Conservation (phyloP, 768 basidiomycete genomes). For the Termitomyces sp. region DNA sequence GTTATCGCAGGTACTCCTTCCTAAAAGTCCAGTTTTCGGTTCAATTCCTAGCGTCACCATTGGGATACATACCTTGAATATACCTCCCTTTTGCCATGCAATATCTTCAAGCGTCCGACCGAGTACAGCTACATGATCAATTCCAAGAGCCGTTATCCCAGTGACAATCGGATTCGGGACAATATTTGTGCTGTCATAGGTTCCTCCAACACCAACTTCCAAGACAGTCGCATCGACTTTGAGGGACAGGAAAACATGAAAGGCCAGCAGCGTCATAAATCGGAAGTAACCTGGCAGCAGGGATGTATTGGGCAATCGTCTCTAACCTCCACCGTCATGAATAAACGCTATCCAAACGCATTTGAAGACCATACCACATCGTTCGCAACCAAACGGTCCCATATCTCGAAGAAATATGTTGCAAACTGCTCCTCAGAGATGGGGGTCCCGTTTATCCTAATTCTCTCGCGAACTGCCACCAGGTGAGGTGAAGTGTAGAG, state of each 20-base stretch:
- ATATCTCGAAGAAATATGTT: slow-evolving; percentile 92
- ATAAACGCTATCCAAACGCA: not conserved
- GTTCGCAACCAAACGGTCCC: slow-evolving; percentile 74
- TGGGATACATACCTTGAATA: slow-evolving; percentile 67
- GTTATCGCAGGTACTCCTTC: slow-evolving; percentile 81
- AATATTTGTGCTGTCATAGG: slow-evolving; percentile 93
- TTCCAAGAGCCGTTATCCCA: slow-evolving; percentile 84
- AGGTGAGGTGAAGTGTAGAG: slow-evolving; percentile 97
- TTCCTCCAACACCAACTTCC: slow-evolving; percentile 95
- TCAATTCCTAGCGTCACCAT: not conserved
- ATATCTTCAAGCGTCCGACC: slow-evolving; percentile 89
- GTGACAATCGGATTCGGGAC: slow-evolving; percentile 88
- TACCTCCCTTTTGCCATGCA: slow-evolving; percentile 93
- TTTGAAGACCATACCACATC: slow-evolving; percentile 37
- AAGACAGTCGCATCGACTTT: slow-evolving; percentile 88
- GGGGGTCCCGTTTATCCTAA: slow-evolving; percentile 87
- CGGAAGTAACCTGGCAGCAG: slow-evolving; percentile 91
- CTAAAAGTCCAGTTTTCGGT: slow-evolving; percentile 26
- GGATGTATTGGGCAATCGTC: slow-evolving; percentile 44
- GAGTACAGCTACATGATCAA: slow-evolving; percentile 85
- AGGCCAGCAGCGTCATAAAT: slow-evolving; percentile 88
- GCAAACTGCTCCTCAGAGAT: slow-evolving; percentile 86
- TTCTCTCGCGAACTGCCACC: slow-evolving; percentile 91
- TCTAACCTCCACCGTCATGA: slow-evolving; percentile 24
- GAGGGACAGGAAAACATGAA: slow-evolving; percentile 77